These are phyloP conservation scores for Fistulina hepatica DNA, from an alignment of 1,284 basidiomycete genomes.

Conservation along the genomic window DNA sequence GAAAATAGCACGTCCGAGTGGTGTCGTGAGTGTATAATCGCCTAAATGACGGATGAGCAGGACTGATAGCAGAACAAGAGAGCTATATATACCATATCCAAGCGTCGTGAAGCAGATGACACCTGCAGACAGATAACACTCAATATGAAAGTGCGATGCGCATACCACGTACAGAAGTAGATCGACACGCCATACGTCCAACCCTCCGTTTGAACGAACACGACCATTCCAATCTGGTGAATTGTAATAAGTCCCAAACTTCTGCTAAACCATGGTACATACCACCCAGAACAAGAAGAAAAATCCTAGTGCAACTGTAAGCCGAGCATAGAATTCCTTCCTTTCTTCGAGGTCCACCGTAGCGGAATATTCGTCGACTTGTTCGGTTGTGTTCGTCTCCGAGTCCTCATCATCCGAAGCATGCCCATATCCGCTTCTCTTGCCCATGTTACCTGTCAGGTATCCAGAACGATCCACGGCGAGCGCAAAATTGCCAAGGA, in stretches of 20 bases:
- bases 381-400: slow-evolving; percentile 12
- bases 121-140: slow-evolving; percentile 25
- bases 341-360: slow-evolving; percentile 26
- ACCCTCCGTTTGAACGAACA: slow-evolving; percentile 32
- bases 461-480: slow-evolving; percentile 21
- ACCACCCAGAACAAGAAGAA: slow-evolving; percentile 36
- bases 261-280: slow-evolving; percentile 7
- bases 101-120: slow-evolving; percentile 56
- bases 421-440: neutral
- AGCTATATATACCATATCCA: slow-evolving; percentile 41
- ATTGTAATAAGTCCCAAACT: neutral
- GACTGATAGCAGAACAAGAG: neutral
- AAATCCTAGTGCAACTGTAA: slow-evolving; percentile 26
- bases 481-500: slow-evolving; percentile 38
- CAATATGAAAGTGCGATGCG: slow-evolving; percentile 11
- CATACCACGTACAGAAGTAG: slow-evolving; percentile 55
- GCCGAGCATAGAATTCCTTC: slow-evolving; percentile 27
- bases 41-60: slow-evolving; percentile 22
- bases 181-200: slow-evolving; percentile 37
- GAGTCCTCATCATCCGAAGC: neutral
- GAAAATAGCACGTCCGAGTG: slow-evolving; percentile 67
- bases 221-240: slow-evolving; percentile 27
- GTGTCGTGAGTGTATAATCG: slow-evolving; percentile 48
- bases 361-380: slow-evolving; percentile 21
- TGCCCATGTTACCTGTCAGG: slow-evolving; percentile 7